Evolutionary conservation across 768 basidiomycete genomes (phyloP).

Genomic region (Naematelia aurantialba): DNA sequence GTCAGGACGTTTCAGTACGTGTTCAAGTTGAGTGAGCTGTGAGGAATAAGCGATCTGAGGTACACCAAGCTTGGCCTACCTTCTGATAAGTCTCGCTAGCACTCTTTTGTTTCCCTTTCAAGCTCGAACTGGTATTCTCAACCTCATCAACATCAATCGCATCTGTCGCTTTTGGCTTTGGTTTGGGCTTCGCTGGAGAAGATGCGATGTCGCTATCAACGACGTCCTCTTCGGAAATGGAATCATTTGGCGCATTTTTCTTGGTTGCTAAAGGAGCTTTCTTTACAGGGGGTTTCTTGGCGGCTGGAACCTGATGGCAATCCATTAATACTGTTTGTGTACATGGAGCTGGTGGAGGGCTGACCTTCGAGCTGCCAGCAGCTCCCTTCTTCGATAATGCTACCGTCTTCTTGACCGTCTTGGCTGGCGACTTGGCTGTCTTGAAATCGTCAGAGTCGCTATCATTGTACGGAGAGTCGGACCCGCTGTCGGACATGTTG

Average conservation of each 20-base stretch:
- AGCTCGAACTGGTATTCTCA: slow-evolving; percentile 31
- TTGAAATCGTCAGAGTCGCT: slow-evolving; percentile 42
- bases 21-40: slow-evolving; percentile 90
- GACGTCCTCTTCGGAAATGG: slow-evolving; percentile 33
- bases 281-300: slow-evolving; percentile 23
- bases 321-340: slow-evolving; percentile 2
- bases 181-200: slow-evolving; percentile 59
- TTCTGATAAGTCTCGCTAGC: slow-evolving; percentile 88
- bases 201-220: slow-evolving; percentile 26
- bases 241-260: slow-evolving; percentile 43
- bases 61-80: slow-evolving; percentile 53
- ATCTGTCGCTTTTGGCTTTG: slow-evolving; percentile 53
- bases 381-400: slow-evolving; percentile 25
- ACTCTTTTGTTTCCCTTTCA: slow-evolving; percentile 57
- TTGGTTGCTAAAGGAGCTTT: slow-evolving; percentile 41
- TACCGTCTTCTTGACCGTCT: slow-evolving; percentile 19
- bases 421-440: slow-evolving; percentile 7
- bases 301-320: slow-evolving; percentile 20
- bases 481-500: slow-evolving; percentile 41
- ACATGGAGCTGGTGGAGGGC: slow-evolving; percentile 9
- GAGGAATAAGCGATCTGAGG: slow-evolving; percentile 11
- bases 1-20: slow-evolving; percentile 56
- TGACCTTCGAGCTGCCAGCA: slow-evolving; percentile 15
- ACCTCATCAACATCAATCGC: slow-evolving; percentile 25
- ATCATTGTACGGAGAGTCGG: slow-evolving; percentile 21